Conservation (phyloP, 345 rosid genomes). For the Aegle marmelos region DNA sequence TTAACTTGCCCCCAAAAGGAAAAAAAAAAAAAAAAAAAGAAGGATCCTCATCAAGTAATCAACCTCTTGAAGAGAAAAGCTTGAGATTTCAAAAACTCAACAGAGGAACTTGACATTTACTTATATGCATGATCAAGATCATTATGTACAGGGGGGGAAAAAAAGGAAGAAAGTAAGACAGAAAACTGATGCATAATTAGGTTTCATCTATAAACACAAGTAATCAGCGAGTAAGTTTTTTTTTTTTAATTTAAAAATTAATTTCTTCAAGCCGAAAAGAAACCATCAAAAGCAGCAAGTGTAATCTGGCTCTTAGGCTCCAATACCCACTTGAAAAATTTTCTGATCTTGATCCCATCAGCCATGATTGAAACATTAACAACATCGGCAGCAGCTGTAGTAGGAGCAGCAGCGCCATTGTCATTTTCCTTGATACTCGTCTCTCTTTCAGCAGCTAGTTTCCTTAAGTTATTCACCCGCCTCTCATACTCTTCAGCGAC, state of each 20-base stretch:
- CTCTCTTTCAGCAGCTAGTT: not conserved
- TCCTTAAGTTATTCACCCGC: slow-evolving; percentile 33
- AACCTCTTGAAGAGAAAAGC: not conserved
- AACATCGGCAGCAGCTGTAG: not conserved
- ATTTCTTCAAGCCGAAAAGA: slow-evolving; percentile 41
- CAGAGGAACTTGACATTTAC: not conserved
- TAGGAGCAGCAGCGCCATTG: not conserved
- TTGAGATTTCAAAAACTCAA: too few relatives aligned
- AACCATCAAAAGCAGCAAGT: slow-evolving; percentile 42
- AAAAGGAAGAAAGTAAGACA: not conserved
- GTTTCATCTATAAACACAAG: not conserved
- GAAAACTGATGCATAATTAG: not conserved
- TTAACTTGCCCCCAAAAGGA: too few relatives aligned
- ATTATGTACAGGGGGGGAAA: not conserved
- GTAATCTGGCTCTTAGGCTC: slow-evolving; percentile 38
- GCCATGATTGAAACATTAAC: not conserved
- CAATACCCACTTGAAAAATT: slow-evolving; percentile 17
- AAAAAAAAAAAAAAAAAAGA: too few relatives aligned
- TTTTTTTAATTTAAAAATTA: not conserved
- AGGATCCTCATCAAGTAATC: too few relatives aligned
- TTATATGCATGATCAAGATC: not conserved
- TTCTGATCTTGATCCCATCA: slow-evolving; percentile 15
- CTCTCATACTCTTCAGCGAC: slow-evolving; percentile 65
- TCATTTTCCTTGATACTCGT: not conserved
- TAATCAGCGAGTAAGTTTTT: not conserved